A percentile compares a stretch with the other conserved stretches of the same genome.
These are phyloP conservation scores for Yamadazyma songkhlaensis DNA, from an alignment of 1,139 yeast genomes.

Conservation along the genomic window DNA sequence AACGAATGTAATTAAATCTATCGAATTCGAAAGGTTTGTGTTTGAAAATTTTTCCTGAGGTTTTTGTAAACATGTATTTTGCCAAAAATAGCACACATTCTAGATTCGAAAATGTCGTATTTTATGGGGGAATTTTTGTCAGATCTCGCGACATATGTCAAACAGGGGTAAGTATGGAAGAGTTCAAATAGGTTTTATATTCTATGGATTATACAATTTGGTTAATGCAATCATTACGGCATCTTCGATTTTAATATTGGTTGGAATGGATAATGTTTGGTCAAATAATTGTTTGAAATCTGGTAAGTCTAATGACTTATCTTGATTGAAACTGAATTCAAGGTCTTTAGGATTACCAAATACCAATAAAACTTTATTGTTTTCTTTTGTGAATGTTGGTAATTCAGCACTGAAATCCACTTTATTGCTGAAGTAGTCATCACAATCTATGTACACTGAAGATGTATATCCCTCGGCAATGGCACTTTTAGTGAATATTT, in stretches of 20 bases:
- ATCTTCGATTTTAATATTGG: conserved; percentile 67
- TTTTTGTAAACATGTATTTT: conserved; percentile 15
- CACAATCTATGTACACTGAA: conserved; percentile 63
- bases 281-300: conserved; percentile 67
- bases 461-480: conserved; percentile 68
- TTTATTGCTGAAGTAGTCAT: conserved; percentile 50
- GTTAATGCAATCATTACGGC: conserved; percentile 63
- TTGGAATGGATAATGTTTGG: conserved; percentile 52
- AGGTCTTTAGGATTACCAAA: conserved; percentile 65
- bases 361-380: conserved; percentile 45
- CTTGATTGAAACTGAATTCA: conserved; percentile 46
- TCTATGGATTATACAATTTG: conserved; percentile 17
- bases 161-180: background rate
- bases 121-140: too few relatives aligned
- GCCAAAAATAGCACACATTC: conserved; percentile 14
- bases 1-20: conserved; percentile 14
- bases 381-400: conserved; percentile 8
- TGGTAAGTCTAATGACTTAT: conserved; percentile 49
- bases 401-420: conserved; percentile 13
- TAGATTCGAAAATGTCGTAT: conserved; percentile 8
- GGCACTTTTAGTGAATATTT: conserved; percentile 69
- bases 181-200: background rate
- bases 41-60: conserved; percentile 12
- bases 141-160: background rate
- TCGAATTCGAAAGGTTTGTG: conserved; percentile 2